These are phyloP conservation scores for Gossypium raimondii DNA, from an alignment of 345 rosid species.

Conservation along the genomic window DNA sequence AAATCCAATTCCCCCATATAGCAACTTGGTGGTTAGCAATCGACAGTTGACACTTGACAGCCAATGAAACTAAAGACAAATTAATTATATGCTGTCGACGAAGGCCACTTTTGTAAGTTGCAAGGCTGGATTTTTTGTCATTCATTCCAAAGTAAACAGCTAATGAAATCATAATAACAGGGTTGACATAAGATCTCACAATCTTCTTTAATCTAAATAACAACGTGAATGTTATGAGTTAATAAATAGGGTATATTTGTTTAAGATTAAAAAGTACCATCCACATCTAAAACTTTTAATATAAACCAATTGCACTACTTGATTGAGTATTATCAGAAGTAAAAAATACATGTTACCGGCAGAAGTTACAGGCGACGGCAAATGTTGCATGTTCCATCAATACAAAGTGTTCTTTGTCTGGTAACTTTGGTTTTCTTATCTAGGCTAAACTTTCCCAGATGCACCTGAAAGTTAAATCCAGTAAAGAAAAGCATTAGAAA, in stretches of 20 bases:
- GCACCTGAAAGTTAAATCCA: conserved; percentile 14
- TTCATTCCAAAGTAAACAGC: background rate
- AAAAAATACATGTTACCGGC: background rate
- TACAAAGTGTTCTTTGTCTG: conserved; percentile 16
- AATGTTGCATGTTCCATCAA: conserved; percentile 22
- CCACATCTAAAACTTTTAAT: background rate
- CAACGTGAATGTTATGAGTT: too few species aligned
- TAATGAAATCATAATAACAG: background rate
- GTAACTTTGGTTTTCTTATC: conserved; percentile 12
- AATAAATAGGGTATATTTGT: background rate
- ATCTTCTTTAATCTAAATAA: background rate
- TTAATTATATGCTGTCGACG: too few species aligned
- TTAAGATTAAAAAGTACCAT: background rate
- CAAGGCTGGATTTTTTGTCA: background rate
- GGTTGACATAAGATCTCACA: background rate
- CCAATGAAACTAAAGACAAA: too few species aligned
- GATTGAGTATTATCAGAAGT: background rate
- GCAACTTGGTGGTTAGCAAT: too few species aligned
- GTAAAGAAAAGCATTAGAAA: conserved; percentile 10
- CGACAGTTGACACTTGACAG: too few species aligned
- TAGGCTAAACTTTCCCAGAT: conserved; percentile 18
- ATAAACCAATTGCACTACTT: background rate
- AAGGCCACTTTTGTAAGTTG: too few species aligned
- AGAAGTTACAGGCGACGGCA: background rate
- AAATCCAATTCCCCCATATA: too few species aligned